A percentile compares a stretch with the other conserved stretches of the same genome.
These are phyloP conservation scores for Ustilago nuda DNA, from an alignment of 1,284 basidiomycete species.

Conservation along the genomic window DNA sequence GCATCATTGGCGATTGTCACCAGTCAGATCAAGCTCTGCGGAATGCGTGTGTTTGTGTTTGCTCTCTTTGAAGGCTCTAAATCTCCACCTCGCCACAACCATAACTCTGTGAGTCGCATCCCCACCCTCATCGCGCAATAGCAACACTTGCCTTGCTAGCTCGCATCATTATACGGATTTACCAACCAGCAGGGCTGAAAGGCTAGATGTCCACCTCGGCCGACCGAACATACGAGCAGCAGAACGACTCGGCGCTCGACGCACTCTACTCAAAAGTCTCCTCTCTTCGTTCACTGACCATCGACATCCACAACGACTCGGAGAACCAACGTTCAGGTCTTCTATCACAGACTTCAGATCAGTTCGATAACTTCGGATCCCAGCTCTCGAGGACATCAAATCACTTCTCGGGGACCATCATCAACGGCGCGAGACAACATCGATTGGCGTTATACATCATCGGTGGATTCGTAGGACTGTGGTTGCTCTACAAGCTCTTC, in stretches of 20 bases:
- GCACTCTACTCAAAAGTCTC: conserved; percentile 61
- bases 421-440: conserved; percentile 53
- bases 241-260: conserved; percentile 65
- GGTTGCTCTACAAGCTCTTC: conserved; percentile 59
- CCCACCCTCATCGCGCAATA: neutral
- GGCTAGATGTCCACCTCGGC: conserved; percentile 54
- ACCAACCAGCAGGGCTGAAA: neutral
- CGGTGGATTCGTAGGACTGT: conserved; percentile 51
- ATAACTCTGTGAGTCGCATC: neutral
- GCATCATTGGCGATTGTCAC: neutral
- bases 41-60: neutral
- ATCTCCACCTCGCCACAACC: conserved; percentile 13
- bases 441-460: conserved; percentile 56
- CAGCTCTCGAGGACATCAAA: conserved; percentile 50
- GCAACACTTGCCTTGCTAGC: neutral
- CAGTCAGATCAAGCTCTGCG: neutral
- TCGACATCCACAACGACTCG: conserved; percentile 64
- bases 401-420: conserved; percentile 47
- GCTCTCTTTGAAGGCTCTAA: neutral
- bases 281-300: conserved; percentile 60
- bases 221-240: conserved; percentile 62
- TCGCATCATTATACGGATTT: neutral
- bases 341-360: conserved; percentile 50
- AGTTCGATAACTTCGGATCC: conserved; percentile 46
- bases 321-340: conserved; percentile 52